Evolutionary conservation across 2,329 filamentous ascomycete species (phyloP).

Genomic region (Podosphaera leucotricha): DNA sequence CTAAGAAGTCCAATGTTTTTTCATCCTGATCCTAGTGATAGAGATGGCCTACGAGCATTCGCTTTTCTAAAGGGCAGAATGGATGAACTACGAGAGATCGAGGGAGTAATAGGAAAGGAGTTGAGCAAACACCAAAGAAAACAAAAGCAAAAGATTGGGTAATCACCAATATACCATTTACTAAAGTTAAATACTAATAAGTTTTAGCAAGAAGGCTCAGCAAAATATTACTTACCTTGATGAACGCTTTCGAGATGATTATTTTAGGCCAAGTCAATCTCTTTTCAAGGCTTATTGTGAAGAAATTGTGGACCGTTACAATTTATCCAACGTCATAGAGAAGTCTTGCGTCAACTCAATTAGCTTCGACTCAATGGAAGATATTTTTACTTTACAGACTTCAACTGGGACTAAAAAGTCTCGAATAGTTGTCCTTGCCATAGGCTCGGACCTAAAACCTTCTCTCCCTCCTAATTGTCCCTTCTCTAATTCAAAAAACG

Average conservation of each 20-base stretch:
- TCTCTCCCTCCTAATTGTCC: constrained; percentile 16
- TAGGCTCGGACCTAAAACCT: constrained; percentile 43
- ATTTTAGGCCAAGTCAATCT: constrained; percentile 37
- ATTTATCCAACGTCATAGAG: constrained; percentile 31
- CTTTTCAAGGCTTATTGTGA: constrained; percentile 40
- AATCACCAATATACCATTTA: constrained; percentile 13
- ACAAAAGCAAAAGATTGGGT: constrained; percentile 24
- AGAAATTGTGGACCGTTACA: constrained; percentile 32
- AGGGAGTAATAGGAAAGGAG: constrained; percentile 55
- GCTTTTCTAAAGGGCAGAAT: constrained; percentile 34
- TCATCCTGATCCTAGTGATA: constrained; percentile 52
- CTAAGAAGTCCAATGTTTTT: constrained; percentile 65
- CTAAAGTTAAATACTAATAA: constrained; percentile 2
- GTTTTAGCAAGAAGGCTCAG: constrained; percentile 15
- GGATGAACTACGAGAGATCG: constrained; percentile 43
- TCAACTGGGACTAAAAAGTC: constrained; percentile 30
- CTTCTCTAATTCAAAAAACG: constrained; percentile 11
- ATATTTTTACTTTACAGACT: constrained; percentile 41
- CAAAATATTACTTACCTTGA: constrained; percentile 22
- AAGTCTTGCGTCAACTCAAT: constrained; percentile 22
- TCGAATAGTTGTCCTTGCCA: constrained; percentile 41
- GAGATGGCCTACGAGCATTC: constrained; percentile 49
- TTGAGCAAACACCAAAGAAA: constrained; percentile 61
- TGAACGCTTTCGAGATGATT: constrained; percentile 43
- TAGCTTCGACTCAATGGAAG: constrained; percentile 15